These are phyloP conservation scores for Ilyonectria robusta DNA, from an alignment of 2,329 filamentous ascomycete genomes.

Conservation along the genomic window DNA sequence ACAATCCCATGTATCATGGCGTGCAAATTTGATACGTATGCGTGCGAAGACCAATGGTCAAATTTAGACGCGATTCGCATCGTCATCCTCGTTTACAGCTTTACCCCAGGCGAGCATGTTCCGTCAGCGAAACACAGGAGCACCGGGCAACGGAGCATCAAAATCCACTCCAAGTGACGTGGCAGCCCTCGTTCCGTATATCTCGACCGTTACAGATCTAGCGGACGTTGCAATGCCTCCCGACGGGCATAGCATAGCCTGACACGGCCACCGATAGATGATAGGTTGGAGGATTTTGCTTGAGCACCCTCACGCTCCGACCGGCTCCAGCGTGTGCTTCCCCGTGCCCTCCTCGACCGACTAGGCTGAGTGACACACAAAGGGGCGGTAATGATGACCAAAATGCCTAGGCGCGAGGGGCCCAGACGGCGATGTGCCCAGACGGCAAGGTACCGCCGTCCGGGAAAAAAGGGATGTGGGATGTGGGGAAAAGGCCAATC, in stretches of 20 bases:
- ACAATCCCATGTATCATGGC: neutral
- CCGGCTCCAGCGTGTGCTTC: neutral
- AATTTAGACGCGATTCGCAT: constrained; percentile 43
- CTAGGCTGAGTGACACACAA: neutral
- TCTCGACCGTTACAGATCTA: constrained; percentile 33
- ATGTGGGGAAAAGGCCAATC: constrained; percentile 45
- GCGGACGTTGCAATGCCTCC: constrained; percentile 35
- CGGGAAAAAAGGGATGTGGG: constrained; percentile 35
- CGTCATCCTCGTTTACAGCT: constrained; percentile 33
- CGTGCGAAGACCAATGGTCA: neutral
- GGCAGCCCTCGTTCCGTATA: constrained; percentile 33
- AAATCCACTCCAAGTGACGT: constrained; percentile 39
- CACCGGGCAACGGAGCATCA: constrained; percentile 8
- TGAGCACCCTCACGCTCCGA: neutral
- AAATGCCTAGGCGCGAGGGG: constrained; percentile 6
- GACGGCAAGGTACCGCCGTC: constrained; percentile 5
- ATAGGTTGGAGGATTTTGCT: constrained; percentile 3
- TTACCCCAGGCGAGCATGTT: constrained; percentile 25
- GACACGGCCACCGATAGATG: constrained; percentile 4
- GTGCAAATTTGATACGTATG: neutral
- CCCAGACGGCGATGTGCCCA: neutral
- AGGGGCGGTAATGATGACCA: constrained; percentile 1
- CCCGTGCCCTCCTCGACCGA: neutral
- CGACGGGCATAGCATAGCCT: constrained; percentile 29
- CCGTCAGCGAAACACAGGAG: constrained; percentile 25